Evolutionary conservation across 2,329 filamentous ascomycete genomes (phyloP).

Genomic region (Pseudocercospora eumusae): DNA sequence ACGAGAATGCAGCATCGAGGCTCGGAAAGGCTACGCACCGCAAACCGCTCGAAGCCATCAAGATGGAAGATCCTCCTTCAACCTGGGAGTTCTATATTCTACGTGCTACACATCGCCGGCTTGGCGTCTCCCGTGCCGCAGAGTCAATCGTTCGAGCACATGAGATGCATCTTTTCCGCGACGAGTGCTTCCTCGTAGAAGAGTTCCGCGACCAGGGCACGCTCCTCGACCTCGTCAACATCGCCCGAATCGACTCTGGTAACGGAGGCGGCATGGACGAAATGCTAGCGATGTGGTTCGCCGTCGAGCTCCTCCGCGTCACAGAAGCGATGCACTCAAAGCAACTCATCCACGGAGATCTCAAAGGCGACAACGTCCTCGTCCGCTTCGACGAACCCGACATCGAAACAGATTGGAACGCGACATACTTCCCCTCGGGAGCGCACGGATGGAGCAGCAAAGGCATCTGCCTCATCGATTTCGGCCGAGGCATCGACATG

Average conservation of each 20-base stretch:
- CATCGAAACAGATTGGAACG: constrained; percentile 52
- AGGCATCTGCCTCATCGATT: constrained; percentile 87
- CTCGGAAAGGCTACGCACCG: constrained; percentile 66
- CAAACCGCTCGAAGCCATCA: constrained; percentile 74
- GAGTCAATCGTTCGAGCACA: constrained; percentile 80
- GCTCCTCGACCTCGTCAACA: constrained; percentile 89
- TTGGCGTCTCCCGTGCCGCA: constrained; percentile 68
- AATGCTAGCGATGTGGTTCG: constrained; percentile 89
- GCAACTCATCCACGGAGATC: constrained; percentile 82
- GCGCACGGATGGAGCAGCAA: constrained; percentile 75
- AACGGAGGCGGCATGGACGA: constrained; percentile 80
- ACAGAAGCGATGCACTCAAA: constrained; percentile 82
- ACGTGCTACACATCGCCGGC: constrained; percentile 73
- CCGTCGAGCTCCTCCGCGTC: constrained; percentile 85
- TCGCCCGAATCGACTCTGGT: constrained; percentile 62
- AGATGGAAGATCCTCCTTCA: constrained; percentile 87
- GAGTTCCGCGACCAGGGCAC: constrained; percentile 89
- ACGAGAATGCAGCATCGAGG: constrained; percentile 48
- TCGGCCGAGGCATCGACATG: constrained; percentile 94
- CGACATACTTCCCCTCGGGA: constrained; percentile 72
- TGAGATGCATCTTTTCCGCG: constrained; percentile 86
- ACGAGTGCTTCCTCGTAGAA: constrained; percentile 87
- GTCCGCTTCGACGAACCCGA: constrained; percentile 68
- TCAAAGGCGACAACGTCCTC: constrained; percentile 95
- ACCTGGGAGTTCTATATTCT: constrained; percentile 98